phyloP scores from a whole-genome alignment of 2,329 filamentous ascomycete genomes.

The Aspergillus brunneoviolaceus region DNA sequence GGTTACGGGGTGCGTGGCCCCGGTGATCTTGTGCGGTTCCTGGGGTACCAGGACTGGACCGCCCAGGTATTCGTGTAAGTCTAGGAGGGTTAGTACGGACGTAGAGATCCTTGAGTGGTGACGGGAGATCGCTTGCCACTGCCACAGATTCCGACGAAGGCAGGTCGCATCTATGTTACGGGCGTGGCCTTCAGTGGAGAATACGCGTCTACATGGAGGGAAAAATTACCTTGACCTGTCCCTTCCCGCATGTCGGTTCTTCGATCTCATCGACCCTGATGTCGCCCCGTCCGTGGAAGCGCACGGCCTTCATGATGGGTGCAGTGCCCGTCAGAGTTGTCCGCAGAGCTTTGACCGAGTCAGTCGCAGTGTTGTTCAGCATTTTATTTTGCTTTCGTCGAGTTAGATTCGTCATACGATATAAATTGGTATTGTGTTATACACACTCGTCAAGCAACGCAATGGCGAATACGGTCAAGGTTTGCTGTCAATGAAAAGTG shows the following conservation, averaged over 20 bases:
- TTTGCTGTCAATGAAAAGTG: neutral
- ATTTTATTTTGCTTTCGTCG: neutral
- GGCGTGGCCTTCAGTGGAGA: neutral
- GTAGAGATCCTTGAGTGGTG: neutral
- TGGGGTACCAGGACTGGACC: slow-evolving; percentile 51
- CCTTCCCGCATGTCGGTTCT: slow-evolving; percentile 45
- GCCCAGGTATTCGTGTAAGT: slow-evolving; percentile 55
- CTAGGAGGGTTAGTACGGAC: slow-evolving; percentile 20
- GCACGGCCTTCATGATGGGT: slow-evolving; percentile 35
- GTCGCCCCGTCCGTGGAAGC: slow-evolving; percentile 38
- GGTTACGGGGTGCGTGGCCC: slow-evolving; percentile 57
- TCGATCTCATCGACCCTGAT: slow-evolving; percentile 37
- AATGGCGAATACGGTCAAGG: neutral
- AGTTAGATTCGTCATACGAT: neutral
- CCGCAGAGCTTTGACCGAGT: neutral
- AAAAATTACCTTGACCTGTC: slow-evolving; percentile 48
- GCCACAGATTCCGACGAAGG: slow-evolving; percentile 39
- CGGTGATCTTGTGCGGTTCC: slow-evolving; percentile 58
- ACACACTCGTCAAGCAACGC: neutral
- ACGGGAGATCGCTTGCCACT: slow-evolving; percentile 20
- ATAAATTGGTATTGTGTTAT: neutral
- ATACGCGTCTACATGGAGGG: too few species aligned
- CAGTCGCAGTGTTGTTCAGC: slow-evolving; percentile 2
- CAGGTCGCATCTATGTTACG: slow-evolving; percentile 24
- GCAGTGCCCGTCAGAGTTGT: neutral